These are phyloP conservation scores for Xylaria sp. DNA, from an alignment of 2,329 filamentous ascomycete species.

Conservation along the genomic window DNA sequence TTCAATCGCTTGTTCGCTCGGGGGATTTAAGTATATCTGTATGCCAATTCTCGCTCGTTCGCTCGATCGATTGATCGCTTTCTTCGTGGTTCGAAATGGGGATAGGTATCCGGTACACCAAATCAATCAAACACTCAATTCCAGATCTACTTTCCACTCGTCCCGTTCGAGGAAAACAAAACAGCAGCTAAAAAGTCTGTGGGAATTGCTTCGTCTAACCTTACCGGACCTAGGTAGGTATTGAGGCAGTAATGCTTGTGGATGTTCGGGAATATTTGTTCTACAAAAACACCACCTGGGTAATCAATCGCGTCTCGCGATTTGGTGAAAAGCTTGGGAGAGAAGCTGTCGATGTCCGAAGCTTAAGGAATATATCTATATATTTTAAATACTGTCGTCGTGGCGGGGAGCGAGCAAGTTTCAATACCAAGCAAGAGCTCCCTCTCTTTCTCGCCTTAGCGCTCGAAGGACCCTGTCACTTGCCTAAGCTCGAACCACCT, in stretches of 20 bases:
- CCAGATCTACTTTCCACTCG: not conserved
- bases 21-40: too few relatives aligned
- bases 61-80: not conserved
- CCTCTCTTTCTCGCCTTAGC: conserved; percentile 5
- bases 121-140: too few relatives aligned
- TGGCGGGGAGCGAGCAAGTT: not conserved
- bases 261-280: not conserved
- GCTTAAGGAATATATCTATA: too few relatives aligned
- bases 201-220: not conserved
- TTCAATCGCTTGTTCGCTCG: not conserved
- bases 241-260: not conserved
- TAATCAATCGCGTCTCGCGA: not conserved
- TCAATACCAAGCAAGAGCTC: not conserved
- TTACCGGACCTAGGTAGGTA: not conserved
- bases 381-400: not conserved
- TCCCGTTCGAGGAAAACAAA: conserved; percentile 1
- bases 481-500: conserved; percentile 27
- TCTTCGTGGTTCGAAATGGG: not conserved
- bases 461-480: conserved; percentile 31
- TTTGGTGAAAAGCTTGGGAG: not conserved
- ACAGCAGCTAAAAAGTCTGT: not conserved
- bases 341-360: not conserved
- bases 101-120: not conserved
- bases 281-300: not conserved
- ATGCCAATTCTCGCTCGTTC: too few relatives aligned